Evolutionary conservation across 106 monocot species (phyloP), one percentile per base, ranked within the genome.

Genomic region (Dactylorhiza incarnata): DNA sequence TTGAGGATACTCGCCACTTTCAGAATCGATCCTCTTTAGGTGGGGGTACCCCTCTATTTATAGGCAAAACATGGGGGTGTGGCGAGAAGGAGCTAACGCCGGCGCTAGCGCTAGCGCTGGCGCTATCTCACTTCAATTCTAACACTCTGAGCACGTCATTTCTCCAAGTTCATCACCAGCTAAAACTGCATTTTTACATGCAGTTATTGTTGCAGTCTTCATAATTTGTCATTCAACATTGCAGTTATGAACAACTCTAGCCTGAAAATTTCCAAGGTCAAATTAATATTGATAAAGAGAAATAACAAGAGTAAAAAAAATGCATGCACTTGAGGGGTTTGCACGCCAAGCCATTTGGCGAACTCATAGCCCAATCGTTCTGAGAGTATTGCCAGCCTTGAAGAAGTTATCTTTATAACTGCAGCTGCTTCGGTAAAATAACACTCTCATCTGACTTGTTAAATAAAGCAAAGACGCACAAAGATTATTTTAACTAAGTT

Each of bases 291-390:
- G 24, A 75, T 48, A 53, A 14, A 17, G 22, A 26, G 9, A 17
- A 53, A 37, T 46, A 15, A 50, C 14, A 50, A 14, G 45, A 52
- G 2, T 13, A n/a, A n/a, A n/a, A n/a, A n/a, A n/a, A 37, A 20
- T 54, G 24, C 15, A 76, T 68, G 19, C 11, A 93, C 96, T 70
- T 94, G 93, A 74, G 96, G 96, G 55, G 91, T 97, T 29, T 43
- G 74, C 55, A 97, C 83, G 83, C 97, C 87, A 10, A 99, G 89
- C 74, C 81, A 84, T 78, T 80, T 99, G 25, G 97, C 97, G 68
- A 99, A 87, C 62, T 94, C 97, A 80, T 94, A 99, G 71, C 97
- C 97, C 68, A 99, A 83, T 11, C 87, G 94, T 81, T 99, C 94
- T 17, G 97, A 94, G 56, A 91, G 97, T 72, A 86, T 91, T 0